A percentile compares a stretch with the other conserved stretches of the same genome.
These are phyloP conservation scores for Debaryomycetaceae sp. DNA, from an alignment of 1,139 yeast species.

Conservation along the genomic window DNA sequence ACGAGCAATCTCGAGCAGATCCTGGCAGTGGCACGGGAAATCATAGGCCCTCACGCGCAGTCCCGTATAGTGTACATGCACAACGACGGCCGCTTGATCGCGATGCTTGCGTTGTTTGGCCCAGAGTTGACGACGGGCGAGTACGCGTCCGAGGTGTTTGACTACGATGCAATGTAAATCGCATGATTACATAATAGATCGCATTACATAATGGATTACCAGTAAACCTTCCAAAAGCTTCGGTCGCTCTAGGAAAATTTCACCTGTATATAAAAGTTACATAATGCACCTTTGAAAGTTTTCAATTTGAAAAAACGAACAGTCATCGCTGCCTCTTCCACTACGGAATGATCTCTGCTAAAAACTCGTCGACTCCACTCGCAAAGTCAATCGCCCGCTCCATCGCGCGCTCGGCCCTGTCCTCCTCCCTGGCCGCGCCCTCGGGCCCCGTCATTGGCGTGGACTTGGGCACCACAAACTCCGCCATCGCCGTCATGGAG, in stretches of 20 bases:
- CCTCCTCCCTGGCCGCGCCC: slow-evolving; percentile 41
- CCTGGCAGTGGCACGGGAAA: slow-evolving; percentile 29
- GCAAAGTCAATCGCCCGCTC: slow-evolving; percentile 32
- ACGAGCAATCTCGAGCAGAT: slow-evolving; percentile 54
- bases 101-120: slow-evolving; percentile 55
- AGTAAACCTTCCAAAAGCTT: too few species aligned
- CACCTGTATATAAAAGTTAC: too few species aligned
- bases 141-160: too few species aligned
- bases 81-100: slow-evolving; percentile 36
- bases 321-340: too few species aligned
- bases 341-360: slow-evolving; percentile 42
- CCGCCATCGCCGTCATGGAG: slow-evolving; percentile 97
- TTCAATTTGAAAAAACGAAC: too few species aligned
- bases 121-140: slow-evolving; percentile 13
- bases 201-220: too few species aligned
- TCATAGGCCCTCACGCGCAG: slow-evolving; percentile 33
- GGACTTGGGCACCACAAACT: slow-evolving; percentile 98
- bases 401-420: slow-evolving; percentile 35
- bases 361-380: slow-evolving; percentile 29
- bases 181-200: too few species aligned
- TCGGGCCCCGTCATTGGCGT: slow-evolving; percentile 89
- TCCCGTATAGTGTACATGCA: slow-evolving; percentile 40
- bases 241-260: too few species aligned
- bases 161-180: too few species aligned
- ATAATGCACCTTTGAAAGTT: too few species aligned